phyloP scores from a whole-genome alignment of 805 yeast species.

The Zygosaccharomyces siamensis region DNA sequence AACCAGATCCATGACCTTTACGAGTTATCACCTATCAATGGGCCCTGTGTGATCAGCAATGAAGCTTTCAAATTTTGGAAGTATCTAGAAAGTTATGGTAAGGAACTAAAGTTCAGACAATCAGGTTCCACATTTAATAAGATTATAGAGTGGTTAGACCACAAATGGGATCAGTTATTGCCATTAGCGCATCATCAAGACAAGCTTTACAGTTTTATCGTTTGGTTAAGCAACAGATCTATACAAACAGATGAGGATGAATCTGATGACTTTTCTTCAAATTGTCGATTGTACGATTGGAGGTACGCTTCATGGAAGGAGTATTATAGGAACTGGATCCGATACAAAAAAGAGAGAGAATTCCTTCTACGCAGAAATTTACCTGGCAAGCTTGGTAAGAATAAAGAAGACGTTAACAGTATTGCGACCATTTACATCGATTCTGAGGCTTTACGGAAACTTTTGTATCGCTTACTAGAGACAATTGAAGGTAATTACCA shows the following conservation, averaged over 20 bases:
- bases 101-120: slow-evolving; percentile 31
- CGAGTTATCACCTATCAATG: slow-evolving; percentile 55
- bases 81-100: slow-evolving; percentile 37
- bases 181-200: slow-evolving; percentile 12
- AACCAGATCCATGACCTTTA: slow-evolving; percentile 47
- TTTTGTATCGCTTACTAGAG: slow-evolving; percentile 13
- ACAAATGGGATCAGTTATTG: slow-evolving; percentile 41
- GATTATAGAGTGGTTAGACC: slow-evolving; percentile 48
- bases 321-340: slow-evolving; percentile 10
- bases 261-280: neutral
- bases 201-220: slow-evolving; percentile 35
- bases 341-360: slow-evolving; percentile 13
- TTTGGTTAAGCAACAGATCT: slow-evolving; percentile 40
- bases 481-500: slow-evolving; percentile 9
- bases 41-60: slow-evolving; percentile 47
- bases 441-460: slow-evolving; percentile 1
- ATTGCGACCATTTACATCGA: slow-evolving; percentile 3
- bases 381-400: neutral
- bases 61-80: slow-evolving; percentile 55
- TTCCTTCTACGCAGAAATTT: slow-evolving; percentile 12
- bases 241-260: neutral
- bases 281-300: neutral
- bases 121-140: slow-evolving; percentile 31
- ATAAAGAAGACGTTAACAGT: neutral
- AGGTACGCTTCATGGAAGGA: slow-evolving; percentile 6